Evolutionary conservation across 2,329 filamentous ascomycete genomes (phyloP).

Genomic region (Colletotrichum eleusines): DNA sequence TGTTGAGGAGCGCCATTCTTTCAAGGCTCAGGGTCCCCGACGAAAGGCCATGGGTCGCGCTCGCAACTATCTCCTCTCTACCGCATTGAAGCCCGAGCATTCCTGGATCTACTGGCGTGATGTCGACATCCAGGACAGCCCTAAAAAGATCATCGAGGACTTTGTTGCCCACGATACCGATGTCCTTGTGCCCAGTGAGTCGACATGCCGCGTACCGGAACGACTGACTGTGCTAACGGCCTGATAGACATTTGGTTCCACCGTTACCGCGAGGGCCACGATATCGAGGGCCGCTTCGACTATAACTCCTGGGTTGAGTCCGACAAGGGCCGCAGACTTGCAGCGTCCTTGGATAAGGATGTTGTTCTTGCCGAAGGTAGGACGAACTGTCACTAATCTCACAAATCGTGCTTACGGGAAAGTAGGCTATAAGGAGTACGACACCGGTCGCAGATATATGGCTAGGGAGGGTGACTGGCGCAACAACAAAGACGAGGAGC

Average conservation of each 20-base stretch:
- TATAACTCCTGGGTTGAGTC: constrained; percentile 99
- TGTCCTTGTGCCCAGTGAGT: constrained; percentile 92
- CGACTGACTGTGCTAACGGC: constrained; percentile 38
- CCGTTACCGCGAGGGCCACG: constrained; percentile 80
- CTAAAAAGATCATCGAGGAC: constrained; percentile 89
- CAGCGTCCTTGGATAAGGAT: constrained; percentile 80
- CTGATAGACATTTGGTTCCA: constrained; percentile 94
- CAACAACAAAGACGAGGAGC: constrained; percentile 90
- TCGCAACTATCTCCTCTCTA: constrained; percentile 88
- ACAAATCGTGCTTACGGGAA: constrained; percentile 42
- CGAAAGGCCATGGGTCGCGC: constrained; percentile 91
- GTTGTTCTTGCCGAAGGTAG: constrained; percentile 90
- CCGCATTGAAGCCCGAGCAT: constrained; percentile 90
- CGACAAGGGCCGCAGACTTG: constrained; percentile 81
- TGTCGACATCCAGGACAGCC: constrained; percentile 94
- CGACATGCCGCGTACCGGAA: background rate
- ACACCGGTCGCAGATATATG: constrained; percentile 92
- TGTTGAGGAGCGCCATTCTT: constrained; percentile 86
- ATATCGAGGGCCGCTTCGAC: constrained; percentile 97
- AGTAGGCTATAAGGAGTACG: constrained; percentile 89
- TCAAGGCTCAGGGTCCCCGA: constrained; percentile 87
- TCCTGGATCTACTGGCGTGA: constrained; percentile 99
- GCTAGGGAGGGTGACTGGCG: constrained; percentile 92
- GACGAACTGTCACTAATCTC: constrained; percentile 5
- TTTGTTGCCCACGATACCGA: constrained; percentile 95